Evolutionary conservation across 2,329 filamentous ascomycete species (phyloP).

Genomic region (Cercospora zeae-maydis): DNA sequence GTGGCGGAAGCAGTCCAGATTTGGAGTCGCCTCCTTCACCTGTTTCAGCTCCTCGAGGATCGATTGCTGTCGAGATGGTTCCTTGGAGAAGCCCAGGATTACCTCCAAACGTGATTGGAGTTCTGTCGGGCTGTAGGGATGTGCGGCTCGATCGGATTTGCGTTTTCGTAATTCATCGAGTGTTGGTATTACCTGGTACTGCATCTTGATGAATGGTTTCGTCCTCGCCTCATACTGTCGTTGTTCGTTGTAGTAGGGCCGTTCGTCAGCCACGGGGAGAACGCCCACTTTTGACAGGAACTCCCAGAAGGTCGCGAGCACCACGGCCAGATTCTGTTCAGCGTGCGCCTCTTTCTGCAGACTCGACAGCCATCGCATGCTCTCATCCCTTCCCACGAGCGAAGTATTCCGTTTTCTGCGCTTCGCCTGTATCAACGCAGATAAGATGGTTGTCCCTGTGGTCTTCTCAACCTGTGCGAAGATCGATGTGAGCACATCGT

Average conservation of each 20-base stretch:
- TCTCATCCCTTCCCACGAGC: neutral
- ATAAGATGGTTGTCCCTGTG: neutral
- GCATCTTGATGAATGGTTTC: constrained; percentile 72
- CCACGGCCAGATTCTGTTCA: constrained; percentile 29
- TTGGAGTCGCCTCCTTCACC: neutral
- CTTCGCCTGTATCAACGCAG: neutral
- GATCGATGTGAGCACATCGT: constrained; percentile 51
- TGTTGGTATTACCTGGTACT: constrained; percentile 51
- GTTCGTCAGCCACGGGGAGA: constrained; percentile 46
- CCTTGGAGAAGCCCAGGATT: constrained; percentile 6
- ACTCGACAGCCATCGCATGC: neutral
- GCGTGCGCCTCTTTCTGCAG: neutral
- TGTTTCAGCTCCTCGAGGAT: constrained; percentile 24
- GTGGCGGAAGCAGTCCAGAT: neutral
- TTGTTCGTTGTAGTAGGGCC: constrained; percentile 63
- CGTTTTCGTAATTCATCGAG: constrained; percentile 57
- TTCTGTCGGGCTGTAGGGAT: neutral
- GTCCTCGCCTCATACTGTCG: constrained; percentile 80
- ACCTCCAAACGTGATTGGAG: constrained; percentile 1
- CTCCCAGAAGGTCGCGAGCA: constrained; percentile 57
- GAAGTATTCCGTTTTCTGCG: neutral
- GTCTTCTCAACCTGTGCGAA: constrained; percentile 1
- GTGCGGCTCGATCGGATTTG: neutral
- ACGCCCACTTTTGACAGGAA: constrained; percentile 58
- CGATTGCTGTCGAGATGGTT: neutral